A percentile compares a stretch with the other conserved stretches of the same genome.
Conservation (phyloP, 2,329 filamentous ascomycete genomes). For the Pseudogymnoascus sp. region DNA sequence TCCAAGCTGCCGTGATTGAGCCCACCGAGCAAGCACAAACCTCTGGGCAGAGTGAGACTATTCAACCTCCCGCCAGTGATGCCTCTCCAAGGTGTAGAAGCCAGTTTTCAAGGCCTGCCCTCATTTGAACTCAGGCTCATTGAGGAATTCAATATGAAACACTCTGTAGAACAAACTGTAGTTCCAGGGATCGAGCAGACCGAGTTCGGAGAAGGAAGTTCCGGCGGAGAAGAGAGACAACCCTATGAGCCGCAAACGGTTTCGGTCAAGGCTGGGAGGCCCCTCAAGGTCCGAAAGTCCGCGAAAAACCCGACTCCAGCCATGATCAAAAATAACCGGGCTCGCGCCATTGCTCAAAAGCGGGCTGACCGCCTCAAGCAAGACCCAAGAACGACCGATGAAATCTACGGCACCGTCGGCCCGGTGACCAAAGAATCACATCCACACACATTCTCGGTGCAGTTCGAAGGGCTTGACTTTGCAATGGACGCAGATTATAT, state of each 20-base stretch:
- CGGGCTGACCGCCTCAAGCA: background rate
- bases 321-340: background rate
- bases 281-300: background rate
- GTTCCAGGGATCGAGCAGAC: background rate
- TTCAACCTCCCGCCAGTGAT: background rate
- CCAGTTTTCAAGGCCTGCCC: background rate
- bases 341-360: background rate
- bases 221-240: background rate
- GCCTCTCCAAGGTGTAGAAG: background rate
- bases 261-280: background rate
- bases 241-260: background rate
- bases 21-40: background rate
- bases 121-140: background rate
- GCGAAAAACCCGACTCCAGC: background rate
- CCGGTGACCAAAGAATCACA: background rate
- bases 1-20: background rate
- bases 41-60: background rate
- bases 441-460: background rate
- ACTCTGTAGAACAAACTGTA: background rate
- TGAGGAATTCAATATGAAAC: background rate
- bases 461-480: background rate
- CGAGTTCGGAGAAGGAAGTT: background rate
- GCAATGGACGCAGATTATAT: background rate
- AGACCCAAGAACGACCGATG: background rate
- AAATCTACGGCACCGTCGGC: conserved; percentile 1